Conservation (phyloP, 306 rosid genomes). For the Cajanus cajan region DNA sequence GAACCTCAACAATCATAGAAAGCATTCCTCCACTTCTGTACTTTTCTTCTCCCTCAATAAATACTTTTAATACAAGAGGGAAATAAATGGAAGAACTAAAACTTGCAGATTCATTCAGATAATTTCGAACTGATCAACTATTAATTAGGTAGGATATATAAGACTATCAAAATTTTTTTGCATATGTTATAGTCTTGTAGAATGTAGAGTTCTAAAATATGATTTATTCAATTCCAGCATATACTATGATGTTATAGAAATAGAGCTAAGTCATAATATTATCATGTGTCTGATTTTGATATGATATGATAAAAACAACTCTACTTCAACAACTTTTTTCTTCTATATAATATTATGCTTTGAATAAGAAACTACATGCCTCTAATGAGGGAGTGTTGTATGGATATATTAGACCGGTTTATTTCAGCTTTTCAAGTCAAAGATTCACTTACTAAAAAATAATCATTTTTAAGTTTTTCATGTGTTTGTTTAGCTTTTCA, state of each 20-base stretch:
- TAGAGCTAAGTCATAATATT: no score
- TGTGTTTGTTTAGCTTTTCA: no score
- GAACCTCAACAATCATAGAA: background rate
- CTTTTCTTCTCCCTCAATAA: background rate
- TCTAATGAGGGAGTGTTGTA: no score
- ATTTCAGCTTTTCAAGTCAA: no score
- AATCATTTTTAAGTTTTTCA: no score
- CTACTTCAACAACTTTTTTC: no score
- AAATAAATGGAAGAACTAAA: background rate
- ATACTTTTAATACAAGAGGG: background rate
- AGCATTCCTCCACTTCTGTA: background rate
- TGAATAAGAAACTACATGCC: no score
- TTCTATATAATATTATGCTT: background rate
- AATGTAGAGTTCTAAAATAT: background rate
- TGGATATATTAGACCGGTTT: no score
- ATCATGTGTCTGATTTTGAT: no score
- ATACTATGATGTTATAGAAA: no score
- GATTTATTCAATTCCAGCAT: background rate
- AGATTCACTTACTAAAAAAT: no score
- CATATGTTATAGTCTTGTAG: background rate
- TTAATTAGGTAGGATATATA: background rate
- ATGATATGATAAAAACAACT: no score
- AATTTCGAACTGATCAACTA: background rate
- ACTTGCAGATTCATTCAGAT: background rate
- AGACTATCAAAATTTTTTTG: background rate